These are phyloP conservation scores for Bretziella fagacearum DNA, from an alignment of 2,329 filamentous ascomycete species.

Conservation along the genomic window DNA sequence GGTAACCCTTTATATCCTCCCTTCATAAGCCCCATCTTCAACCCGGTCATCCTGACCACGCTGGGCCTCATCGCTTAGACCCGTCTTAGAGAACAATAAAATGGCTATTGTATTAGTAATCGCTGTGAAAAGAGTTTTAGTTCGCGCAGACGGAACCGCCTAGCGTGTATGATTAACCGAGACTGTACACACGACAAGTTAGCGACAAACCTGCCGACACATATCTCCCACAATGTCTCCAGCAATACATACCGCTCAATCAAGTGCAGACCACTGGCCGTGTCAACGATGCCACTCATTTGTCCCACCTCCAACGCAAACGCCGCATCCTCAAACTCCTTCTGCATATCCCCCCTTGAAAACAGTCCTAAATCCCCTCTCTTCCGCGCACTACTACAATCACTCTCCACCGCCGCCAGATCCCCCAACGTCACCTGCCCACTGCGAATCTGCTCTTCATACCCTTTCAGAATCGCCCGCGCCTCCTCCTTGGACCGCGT, in stretches of 20 bases:
- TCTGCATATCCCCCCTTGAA: constrained; percentile 90
- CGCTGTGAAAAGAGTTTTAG: too few relatives aligned
- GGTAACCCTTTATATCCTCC: too few relatives aligned
- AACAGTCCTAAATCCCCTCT: constrained; percentile 91
- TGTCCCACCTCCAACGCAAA: constrained; percentile 79
- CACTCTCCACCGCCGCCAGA: constrained; percentile 73
- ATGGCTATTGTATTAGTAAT: too few relatives aligned
- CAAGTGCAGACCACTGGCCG: constrained; percentile 83
- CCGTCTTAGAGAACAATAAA: too few relatives aligned
- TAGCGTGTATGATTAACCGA: too few relatives aligned
- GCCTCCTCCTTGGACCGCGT: constrained; percentile 81
- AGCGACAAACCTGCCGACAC: background rate
- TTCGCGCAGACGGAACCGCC: too few relatives aligned
- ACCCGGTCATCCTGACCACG: too few relatives aligned
- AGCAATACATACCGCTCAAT: constrained; percentile 60
- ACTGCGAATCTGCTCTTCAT: constrained; percentile 60
- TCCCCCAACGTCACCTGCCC: constrained; percentile 58
- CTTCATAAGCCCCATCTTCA: too few relatives aligned
- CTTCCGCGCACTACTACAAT: constrained; percentile 92
- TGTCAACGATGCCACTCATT: constrained; percentile 76
- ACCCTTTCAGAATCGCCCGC: constrained; percentile 52
- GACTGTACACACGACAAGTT: constrained; percentile 18
- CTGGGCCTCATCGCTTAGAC: too few relatives aligned
- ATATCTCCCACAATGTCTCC: background rate
- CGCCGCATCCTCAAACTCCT: constrained; percentile 91